These are phyloP conservation scores for Trypanosomatidae sp. DNA, from an alignment of 208 protist genomes.

Conservation along the genomic window DNA sequence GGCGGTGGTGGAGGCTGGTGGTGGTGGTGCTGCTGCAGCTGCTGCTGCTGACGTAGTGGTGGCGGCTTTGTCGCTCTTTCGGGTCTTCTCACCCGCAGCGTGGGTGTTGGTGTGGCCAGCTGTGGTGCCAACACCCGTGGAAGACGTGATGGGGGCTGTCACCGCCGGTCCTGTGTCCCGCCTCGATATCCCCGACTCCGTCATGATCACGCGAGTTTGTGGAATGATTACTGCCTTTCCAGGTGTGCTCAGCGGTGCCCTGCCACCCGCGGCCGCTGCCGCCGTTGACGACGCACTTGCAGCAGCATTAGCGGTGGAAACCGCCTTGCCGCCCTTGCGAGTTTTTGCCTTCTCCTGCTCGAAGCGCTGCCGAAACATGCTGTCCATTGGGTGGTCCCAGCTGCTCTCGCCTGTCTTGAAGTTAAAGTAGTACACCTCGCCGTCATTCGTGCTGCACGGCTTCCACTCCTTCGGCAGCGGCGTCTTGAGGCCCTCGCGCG, in stretches of 20 bases:
- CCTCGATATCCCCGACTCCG: constrained; percentile 12
- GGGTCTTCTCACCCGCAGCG: too few species aligned
- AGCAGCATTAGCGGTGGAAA: too few species aligned
- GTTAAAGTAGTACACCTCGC: constrained; percentile 97
- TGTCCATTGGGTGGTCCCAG: constrained; percentile 96
- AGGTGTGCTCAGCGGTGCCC: neutral
- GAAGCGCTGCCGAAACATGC: constrained; percentile 83
- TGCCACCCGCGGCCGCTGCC: too few species aligned
- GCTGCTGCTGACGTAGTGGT: too few species aligned
- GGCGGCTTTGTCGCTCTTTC: too few species aligned
- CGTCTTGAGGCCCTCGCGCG: constrained; percentile 92
- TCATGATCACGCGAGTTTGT: constrained; percentile 27
- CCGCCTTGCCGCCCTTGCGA: too few species aligned
- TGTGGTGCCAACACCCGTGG: too few species aligned
- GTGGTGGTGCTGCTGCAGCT: too few species aligned
- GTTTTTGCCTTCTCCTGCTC: constrained; percentile 34
- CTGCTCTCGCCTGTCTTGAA: constrained; percentile 93
- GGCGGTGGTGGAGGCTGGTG: too few species aligned
- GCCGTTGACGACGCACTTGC: neutral
- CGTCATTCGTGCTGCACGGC: constrained; percentile 89
- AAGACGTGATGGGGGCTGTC: too few species aligned
- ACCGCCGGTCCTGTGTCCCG: constrained; percentile 3
- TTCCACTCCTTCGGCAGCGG: constrained; percentile 95
- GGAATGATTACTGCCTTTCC: neutral
- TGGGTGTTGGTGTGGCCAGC: too few species aligned